Percentiles rank a stretch among this genome's conserved stretches.
phyloP scores from a whole-genome alignment of 2,329 filamentous ascomycete species.

The Teratosphaeria gauchensis region DNA sequence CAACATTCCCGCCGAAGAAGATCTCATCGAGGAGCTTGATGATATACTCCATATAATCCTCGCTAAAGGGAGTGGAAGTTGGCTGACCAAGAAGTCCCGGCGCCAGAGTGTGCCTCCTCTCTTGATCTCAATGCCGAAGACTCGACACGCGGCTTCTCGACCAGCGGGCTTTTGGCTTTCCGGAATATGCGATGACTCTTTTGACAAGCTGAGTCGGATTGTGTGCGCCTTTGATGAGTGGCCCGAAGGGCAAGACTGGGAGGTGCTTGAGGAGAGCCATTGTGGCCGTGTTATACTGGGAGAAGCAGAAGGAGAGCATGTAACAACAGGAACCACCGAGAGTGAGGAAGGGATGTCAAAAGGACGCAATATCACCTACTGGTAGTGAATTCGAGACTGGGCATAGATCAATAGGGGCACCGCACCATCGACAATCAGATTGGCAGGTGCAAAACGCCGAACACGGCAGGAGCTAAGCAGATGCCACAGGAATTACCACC shows the following conservation, averaged over 20 bases:
- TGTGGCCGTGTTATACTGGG: neutral
- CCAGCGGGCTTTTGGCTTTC: neutral
- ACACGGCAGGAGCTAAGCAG: neutral
- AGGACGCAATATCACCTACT: neutral
- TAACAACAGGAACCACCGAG: neutral
- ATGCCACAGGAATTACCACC: neutral
- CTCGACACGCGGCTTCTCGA: neutral
- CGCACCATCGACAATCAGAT: neutral
- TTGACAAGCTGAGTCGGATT: neutral
- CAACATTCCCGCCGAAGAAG: neutral
- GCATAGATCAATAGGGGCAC: neutral
- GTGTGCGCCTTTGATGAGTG: neutral
- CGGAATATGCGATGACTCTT: neutral
- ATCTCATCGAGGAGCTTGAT: neutral
- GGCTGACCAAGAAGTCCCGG: no score
- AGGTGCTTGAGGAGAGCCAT: neutral
- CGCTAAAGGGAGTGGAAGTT: no score
- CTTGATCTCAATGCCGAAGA: neutral
- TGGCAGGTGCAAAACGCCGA: neutral
- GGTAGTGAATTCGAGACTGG: neutral
- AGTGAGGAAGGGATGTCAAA: neutral
- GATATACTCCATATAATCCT: neutral
- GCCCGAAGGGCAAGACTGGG: neutral
- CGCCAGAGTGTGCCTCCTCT: no score
- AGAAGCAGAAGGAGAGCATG: neutral